A percentile compares a stretch with the other conserved stretches of the same genome.
These are phyloP conservation scores for Aureobasidium sp. DNA, from an alignment of 2,329 filamentous ascomycete genomes.

Conservation along the genomic window DNA sequence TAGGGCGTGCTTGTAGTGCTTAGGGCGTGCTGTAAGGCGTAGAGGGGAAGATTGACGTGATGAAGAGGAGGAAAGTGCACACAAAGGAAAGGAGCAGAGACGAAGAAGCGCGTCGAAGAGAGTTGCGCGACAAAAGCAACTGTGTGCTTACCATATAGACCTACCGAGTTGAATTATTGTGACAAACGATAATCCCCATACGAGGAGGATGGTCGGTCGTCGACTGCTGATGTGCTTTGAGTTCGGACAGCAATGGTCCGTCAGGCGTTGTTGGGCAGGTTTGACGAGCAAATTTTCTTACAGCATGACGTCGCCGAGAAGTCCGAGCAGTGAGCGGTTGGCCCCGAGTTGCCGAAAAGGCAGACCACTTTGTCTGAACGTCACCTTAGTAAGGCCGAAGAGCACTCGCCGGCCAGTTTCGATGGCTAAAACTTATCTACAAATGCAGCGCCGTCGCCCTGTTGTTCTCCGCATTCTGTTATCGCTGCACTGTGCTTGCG, in stretches of 20 bases:
- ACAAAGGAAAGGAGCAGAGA: background rate
- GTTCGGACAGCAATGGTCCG: background rate
- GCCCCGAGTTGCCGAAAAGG: background rate
- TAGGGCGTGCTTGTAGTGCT: constrained; percentile 6
- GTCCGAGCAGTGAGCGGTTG: constrained; percentile 4
- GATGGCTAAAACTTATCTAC: background rate
- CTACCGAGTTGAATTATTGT: background rate
- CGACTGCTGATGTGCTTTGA: background rate
- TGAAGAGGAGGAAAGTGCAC: background rate
- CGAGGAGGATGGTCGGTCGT: background rate
- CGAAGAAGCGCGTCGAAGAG: background rate
- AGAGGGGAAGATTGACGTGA: background rate
- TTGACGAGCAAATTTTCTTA: constrained; percentile 9
- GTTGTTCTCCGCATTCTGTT: background rate
- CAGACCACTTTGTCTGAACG: background rate
- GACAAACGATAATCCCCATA: background rate
- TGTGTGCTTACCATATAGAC: background rate
- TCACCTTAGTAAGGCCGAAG: background rate
- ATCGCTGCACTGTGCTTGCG: no score
- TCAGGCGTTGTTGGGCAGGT: background rate
- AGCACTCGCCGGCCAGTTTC: background rate
- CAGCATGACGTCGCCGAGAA: constrained; percentile 6
- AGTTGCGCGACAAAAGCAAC: background rate
- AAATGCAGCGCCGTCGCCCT: constrained; percentile 2
- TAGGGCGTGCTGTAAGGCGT: constrained; percentile 2